Evolutionary conservation across 2,329 filamentous ascomycete genomes (phyloP).

Genomic region (Stemphylium beticola): DNA sequence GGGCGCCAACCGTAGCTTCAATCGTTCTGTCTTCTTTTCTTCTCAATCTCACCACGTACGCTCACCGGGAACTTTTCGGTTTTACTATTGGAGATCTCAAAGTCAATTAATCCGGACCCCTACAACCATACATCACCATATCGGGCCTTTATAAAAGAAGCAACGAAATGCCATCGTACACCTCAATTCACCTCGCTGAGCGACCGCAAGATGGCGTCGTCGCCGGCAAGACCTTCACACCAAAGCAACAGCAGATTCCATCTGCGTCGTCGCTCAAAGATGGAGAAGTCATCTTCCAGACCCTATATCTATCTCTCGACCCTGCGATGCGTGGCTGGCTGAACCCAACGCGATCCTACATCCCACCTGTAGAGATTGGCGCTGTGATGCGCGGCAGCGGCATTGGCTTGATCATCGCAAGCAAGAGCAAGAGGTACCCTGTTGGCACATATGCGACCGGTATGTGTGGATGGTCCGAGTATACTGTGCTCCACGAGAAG

Average conservation of each 20-base stretch:
- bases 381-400: conserved; percentile 70
- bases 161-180: conserved; percentile 49
- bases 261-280: conserved; percentile 60
- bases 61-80: not conserved
- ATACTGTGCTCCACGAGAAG: conserved; percentile 64
- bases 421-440: conserved; percentile 61
- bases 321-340: conserved; percentile 80
- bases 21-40: not conserved
- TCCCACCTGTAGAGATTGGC: conserved; percentile 71
- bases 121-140: not conserved
- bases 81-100: not conserved
- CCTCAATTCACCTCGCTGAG: conserved; percentile 65
- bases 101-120: not conserved
- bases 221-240: conserved; percentile 68
- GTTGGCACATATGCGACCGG: conserved; percentile 65
- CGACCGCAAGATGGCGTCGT: conserved; percentile 67
- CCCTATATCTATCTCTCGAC: conserved; percentile 72
- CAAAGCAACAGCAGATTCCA: conserved; percentile 58
- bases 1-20: not conserved
- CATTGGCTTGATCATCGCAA: conserved; percentile 67
- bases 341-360: conserved; percentile 64
- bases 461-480: conserved; percentile 68
- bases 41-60: not conserved
- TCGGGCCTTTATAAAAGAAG: not conserved
- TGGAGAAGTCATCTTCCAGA: conserved; percentile 66